phyloP scores from a whole-genome alignment of 192 early-diverging fungal genomes.

The Lunasporangiospora selenospora region DNA sequence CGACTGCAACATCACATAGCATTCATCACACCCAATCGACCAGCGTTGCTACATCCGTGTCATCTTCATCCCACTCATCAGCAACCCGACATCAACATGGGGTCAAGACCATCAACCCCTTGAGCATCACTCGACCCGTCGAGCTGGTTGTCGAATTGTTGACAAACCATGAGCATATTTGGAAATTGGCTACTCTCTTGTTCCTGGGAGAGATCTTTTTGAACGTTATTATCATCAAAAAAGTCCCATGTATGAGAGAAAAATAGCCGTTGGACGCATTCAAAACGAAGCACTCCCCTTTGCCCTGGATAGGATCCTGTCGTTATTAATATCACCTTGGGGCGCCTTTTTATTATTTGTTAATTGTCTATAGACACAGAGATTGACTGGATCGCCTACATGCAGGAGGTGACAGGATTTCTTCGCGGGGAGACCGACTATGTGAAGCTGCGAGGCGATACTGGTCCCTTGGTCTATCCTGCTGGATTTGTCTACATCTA shows the following conservation, averaged over 20 bases:
- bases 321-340: too few relatives aligned
- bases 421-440: constrained; percentile 88
- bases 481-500: constrained; percentile 95
- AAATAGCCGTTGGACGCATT: too few relatives aligned
- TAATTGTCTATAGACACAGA: constrained; percentile 75
- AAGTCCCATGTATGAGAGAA: constrained; percentile 61
- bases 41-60: too few relatives aligned
- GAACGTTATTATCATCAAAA: constrained; percentile 62
- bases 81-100: neutral
- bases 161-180: constrained; percentile 55
- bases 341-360: neutral
- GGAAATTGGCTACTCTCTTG: constrained; percentile 51
- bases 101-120: neutral
- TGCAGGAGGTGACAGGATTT: constrained; percentile 89
- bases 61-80: neutral
- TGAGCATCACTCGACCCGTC: constrained; percentile 27
- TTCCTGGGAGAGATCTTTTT: constrained; percentile 59
- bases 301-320: too few relatives aligned
- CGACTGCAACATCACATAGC: too few relatives aligned
- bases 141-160: constrained; percentile 34
- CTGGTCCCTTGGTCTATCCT: constrained; percentile 96
- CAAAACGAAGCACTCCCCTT: too few relatives aligned
- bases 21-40: too few relatives aligned
- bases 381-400: constrained; percentile 97
- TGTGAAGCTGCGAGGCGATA: constrained; percentile 78